Conservation (phyloP, 169 alveolate species). For the Plasmodium fragile region DNA sequence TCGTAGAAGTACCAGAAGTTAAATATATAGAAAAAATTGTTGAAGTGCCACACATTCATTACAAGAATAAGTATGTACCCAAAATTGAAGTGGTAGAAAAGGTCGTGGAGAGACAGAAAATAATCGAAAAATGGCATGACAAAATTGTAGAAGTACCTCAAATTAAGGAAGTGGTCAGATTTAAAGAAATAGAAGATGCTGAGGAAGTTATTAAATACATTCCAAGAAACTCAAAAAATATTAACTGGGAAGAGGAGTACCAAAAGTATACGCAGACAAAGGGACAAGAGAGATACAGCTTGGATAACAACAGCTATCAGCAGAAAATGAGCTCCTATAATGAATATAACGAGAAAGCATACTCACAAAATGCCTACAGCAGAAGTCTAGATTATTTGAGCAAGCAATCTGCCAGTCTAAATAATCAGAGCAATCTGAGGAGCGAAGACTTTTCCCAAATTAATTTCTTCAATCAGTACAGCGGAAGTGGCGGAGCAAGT, state of each 20-base stretch:
- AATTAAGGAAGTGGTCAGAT: slow-evolving; percentile 90
- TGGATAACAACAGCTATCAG: slow-evolving; percentile 16
- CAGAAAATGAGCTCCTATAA: slow-evolving; percentile 45
- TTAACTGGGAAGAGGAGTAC: slow-evolving; percentile 88
- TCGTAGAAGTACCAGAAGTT: slow-evolving; percentile 91
- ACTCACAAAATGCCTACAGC: slow-evolving; percentile 44
- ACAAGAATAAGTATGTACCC: slow-evolving; percentile 88
- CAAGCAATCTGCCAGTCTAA: slow-evolving; percentile 11
- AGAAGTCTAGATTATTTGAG: slow-evolving; percentile 36
- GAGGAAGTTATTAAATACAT: slow-evolving; percentile 90
- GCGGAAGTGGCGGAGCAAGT: slow-evolving; percentile 24
- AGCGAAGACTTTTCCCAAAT: slow-evolving; percentile 59
- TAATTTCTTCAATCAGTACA: slow-evolving; percentile 37
- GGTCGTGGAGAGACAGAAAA: slow-evolving; percentile 88
- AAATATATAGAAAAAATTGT: slow-evolving; percentile 89
- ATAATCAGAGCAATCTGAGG: slow-evolving; percentile 31
- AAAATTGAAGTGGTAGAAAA: slow-evolving; percentile 90
- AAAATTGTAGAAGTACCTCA: slow-evolving; percentile 90
- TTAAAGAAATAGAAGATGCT: slow-evolving; percentile 89
- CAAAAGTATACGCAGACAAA: slow-evolving; percentile 29
- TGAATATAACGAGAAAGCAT: slow-evolving; percentile 49
- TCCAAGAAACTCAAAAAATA: slow-evolving; percentile 85
- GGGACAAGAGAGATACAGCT: slow-evolving; percentile 11
- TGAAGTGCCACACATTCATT: slow-evolving; percentile 90
- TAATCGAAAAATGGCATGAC: slow-evolving; percentile 90